Base-by-base conservation (phyloP, 345 rosid species). In the Excoecaria cochinchinensis region DNA sequence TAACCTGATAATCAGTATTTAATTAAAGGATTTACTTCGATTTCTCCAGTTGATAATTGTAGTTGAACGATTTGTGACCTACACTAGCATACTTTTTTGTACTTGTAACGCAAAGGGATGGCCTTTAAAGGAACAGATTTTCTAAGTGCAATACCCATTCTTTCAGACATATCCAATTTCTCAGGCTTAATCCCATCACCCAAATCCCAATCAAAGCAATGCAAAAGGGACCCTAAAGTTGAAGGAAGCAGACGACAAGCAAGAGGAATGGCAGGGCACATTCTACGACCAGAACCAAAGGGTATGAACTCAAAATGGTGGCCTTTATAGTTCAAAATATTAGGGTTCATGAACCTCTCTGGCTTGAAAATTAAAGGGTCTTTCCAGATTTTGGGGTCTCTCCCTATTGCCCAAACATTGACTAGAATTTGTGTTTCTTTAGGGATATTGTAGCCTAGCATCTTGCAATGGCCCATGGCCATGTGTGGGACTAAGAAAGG, bases 401-500 rank as follows among this genome's bases (percentile, higher is more conserved):
- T 84, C 0, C 97, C 98, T 0, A 91, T 93, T 3, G 80, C 85
- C 88, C 86, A 83, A 8, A 77, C 83, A n/a, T 93, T 93, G 3
- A 90, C 92, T 22, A 93, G 76, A 78, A 91, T 75, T 75, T 91
- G 95, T 60, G 95, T 89, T 56, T 89, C 97, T 75, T 90, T 86
- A 0, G 95, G 97, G 69, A 93, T 84, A 24, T 75, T 50, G 76
- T 84, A 89, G 59, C 89, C 84, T 8, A 85, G 53, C 80, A 93
- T 84, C 40, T 84, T 82, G 84, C 97, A 90, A 1, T 85, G 69
- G 21, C 77, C 67, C 88, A 88, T 86, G 79, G 97, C 95, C 86
- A 84, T 88, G 88, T 90, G 98, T 38, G 95, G 98, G 77, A 93
- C 90, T 19, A 91, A 60, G 83, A 91, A 87, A 8, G 97, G 97